Base-by-base conservation (phyloP, 352 stramenopile genomes). In the Phytophthora syringae region DNA sequence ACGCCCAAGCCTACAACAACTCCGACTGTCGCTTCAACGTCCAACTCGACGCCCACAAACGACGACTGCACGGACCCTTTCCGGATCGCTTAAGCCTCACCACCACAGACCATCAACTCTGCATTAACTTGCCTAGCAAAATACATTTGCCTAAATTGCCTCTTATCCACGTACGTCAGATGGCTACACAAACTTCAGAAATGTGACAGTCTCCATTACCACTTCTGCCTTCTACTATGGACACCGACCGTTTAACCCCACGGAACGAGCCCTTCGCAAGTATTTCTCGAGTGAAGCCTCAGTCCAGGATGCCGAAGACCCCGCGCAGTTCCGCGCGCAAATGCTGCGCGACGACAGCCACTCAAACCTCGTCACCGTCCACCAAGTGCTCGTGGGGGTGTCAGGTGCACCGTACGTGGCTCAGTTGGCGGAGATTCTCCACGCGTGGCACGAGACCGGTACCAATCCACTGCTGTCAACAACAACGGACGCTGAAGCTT, bases 401-500 rank as follows among this genome's bases (percentile, higher is more conserved):
- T 69, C 66, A 1, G 24, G 16, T 0, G 55, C 28, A 25, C 18
- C 70, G 0, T 88, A 85, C 45, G 70, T 80, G 32, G 52, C 67
- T 27, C 80, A 91, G 32, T 65, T 94, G 3, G 70, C 83, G 5
- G 39, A 56, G 7, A 50, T 90, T 7, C 27, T 94, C 16, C 11
- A 42, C 5, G 20, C 43, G 18, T 93, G 85, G 85, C 49, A 72
- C n/a, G 22, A 20, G 10, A 79, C 47, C 5, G 28, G 59, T 9
- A 37, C 24, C 7, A 78, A 86, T 34, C 82, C 81, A 3, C 18
- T 89, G 1, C n/a, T 62, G 7, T 51, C 64, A 12, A 51, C 63
- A 18, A 24, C 24, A n/a, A 55, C 66, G 10, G 20, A 39, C 3
- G 61, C 55, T 1, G 70, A 74, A 43, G 77, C 40, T 27, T 47